Percentiles rank a stretch among this genome's conserved stretches.
phyloP scores from a whole-genome alignment of 805 yeast genomes.

The Saturnispora kantuleensis region DNA sequence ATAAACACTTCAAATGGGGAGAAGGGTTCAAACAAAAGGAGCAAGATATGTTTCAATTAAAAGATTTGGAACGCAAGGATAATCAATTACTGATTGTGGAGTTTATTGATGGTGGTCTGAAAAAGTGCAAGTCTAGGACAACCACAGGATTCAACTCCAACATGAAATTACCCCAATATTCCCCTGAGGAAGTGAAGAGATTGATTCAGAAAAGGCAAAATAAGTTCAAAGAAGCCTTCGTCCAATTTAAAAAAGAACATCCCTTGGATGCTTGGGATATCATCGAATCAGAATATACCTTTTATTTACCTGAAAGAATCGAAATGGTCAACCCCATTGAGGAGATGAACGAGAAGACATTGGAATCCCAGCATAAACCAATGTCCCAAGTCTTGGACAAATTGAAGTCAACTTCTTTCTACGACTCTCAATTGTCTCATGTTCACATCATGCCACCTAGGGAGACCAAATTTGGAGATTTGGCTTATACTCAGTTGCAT shows the following conservation, averaged over 20 bases:
- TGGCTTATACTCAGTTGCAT: constrained; percentile 41
- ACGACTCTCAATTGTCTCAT: constrained; percentile 54
- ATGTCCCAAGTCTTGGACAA: constrained; percentile 41
- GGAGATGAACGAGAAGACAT: constrained; percentile 34
- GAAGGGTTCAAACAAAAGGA: constrained; percentile 51
- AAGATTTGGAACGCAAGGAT: constrained; percentile 28
- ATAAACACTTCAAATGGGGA: constrained; percentile 32
- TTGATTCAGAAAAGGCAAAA: constrained; percentile 49
- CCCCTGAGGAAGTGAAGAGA: constrained; percentile 47
- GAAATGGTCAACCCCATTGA: constrained; percentile 53
- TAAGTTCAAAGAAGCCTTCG: constrained; percentile 37
- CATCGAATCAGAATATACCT: constrained; percentile 29
- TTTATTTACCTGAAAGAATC: constrained; percentile 38
- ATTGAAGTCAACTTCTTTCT: constrained; percentile 40
- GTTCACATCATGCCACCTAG: constrained; percentile 35
- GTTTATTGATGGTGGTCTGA: constrained; percentile 57
- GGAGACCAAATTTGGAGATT: constrained; percentile 34
- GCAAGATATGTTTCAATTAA: constrained; percentile 40
- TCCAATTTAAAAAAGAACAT: constrained; percentile 24
- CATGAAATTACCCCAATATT: constrained; percentile 40
- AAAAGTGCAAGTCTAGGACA: constrained; percentile 33
- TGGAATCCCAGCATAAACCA: constrained; percentile 7
- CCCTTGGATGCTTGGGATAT: constrained; percentile 29
- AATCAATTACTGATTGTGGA: constrained; percentile 62
- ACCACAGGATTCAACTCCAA: constrained; percentile 34